Conservation (phyloP, 225 moss, liverwort and hornwort genomes). For the Pseudoscleropodium purum region DNA sequence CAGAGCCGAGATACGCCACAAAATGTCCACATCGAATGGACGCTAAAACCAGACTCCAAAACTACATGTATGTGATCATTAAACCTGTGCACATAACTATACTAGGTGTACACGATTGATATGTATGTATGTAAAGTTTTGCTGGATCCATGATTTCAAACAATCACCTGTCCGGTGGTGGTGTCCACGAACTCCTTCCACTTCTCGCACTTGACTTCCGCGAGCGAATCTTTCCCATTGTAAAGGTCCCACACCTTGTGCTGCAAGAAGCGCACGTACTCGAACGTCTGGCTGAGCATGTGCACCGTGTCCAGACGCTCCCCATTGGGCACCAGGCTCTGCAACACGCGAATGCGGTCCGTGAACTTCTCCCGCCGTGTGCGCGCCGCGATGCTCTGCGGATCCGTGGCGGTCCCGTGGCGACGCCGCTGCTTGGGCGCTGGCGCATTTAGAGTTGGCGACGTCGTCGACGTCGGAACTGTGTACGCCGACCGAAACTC, state of each 20-base stretch:
- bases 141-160: not conserved
- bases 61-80: not conserved
- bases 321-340: conserved; percentile 89
- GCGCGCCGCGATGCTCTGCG: conserved; percentile 74
- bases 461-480: not conserved
- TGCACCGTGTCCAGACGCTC: conserved; percentile 95
- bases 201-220: conserved; percentile 65
- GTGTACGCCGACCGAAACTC: not conserved
- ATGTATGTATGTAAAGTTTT: not conserved
- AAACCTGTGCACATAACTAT: not conserved
- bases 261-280: conserved; percentile 92
- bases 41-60: not conserved
- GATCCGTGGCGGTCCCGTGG: conserved; percentile 55
- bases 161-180: conserved; percentile 48
- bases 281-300: conserved; percentile 93
- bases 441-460: not conserved
- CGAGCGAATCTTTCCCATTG: conserved; percentile 64
- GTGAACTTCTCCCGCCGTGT: conserved; percentile 89
- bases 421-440: conserved; percentile 45
- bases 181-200: conserved; percentile 92
- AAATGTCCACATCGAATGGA: conserved; percentile 14
- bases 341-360: conserved; percentile 86
- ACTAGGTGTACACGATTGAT: not conserved
- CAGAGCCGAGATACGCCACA: not conserved
- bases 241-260: conserved; percentile 98